Percentiles rank a stretch among this genome's conserved stretches.
These are phyloP conservation scores for Pyronema omphalodes DNA, from an alignment of 495 filamentous ascomycete genomes.

Conservation along the genomic window DNA sequence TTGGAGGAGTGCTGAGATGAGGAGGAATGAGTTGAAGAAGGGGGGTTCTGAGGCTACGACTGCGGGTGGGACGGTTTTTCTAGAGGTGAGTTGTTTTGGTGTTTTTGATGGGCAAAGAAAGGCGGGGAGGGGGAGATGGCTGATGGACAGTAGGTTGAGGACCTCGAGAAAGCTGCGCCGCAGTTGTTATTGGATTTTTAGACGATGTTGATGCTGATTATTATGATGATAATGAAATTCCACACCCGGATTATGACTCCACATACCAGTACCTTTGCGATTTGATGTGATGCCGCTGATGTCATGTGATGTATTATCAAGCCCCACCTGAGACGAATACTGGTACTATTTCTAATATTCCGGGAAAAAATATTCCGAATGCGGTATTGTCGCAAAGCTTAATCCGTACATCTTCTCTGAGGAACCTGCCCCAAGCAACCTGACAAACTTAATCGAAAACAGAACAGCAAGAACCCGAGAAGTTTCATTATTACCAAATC, in stretches of 20 bases:
- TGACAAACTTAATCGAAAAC: no score
- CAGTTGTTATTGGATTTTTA: conserved; percentile 79
- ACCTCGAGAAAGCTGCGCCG: conserved; percentile 80
- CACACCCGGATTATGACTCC: neutral
- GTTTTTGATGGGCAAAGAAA: neutral
- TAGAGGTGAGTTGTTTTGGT: conserved; percentile 10
- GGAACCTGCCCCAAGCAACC: no score
- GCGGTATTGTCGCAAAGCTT: no score
- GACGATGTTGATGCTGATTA: neutral
- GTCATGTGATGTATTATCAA: no score
- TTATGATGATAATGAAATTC: no score
- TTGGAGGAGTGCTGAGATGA: conserved; percentile 57
- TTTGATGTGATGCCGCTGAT: no score
- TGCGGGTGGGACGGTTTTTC: conserved; percentile 12
- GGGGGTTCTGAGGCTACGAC: conserved; percentile 3
- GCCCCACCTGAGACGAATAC: no score
- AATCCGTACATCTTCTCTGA: no score
- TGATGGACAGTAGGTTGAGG: conserved; percentile 37
- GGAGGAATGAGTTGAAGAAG: conserved; percentile 28
- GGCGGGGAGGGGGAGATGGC: neutral
- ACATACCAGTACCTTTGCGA: neutral
- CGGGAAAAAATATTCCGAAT: neutral
- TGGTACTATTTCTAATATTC: no score
- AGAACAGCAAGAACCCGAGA: no score
- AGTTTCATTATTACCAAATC: no score